A percentile compares a stretch with the other conserved stretches of the same genome.
These are phyloP conservation scores for Exophiala oligosperma DNA, from an alignment of 2,329 filamentous ascomycete species.

Conservation along the genomic window DNA sequence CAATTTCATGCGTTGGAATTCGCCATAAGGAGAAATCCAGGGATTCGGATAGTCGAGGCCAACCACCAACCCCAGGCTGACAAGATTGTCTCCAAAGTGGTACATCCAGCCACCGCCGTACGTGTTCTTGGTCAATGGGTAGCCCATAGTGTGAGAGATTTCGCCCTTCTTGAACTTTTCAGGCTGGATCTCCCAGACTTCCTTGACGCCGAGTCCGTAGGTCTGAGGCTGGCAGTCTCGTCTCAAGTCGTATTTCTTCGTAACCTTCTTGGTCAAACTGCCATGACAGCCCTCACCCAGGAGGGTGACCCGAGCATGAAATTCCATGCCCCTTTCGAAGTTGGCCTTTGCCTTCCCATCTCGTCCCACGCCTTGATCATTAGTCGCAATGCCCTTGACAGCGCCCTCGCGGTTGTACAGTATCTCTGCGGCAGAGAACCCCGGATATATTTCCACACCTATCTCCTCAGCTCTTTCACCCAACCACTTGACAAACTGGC, in stretches of 20 bases:
- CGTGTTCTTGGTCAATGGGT: slow-evolving; percentile 81
- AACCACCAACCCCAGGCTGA: slow-evolving; percentile 86
- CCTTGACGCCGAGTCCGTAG: slow-evolving; percentile 91
- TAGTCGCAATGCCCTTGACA: slow-evolving; percentile 92
- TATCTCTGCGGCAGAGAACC: slow-evolving; percentile 91
- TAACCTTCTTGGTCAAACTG: slow-evolving; percentile 90
- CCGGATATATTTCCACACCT: slow-evolving; percentile 93
- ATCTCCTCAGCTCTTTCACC: slow-evolving; percentile 94
- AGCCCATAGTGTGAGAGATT: slow-evolving; percentile 88
- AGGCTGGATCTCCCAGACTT: slow-evolving; percentile 94
- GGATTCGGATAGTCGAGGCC: slow-evolving; percentile 96
- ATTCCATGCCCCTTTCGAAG: slow-evolving; percentile 98
- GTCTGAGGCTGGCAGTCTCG: slow-evolving; percentile 91
- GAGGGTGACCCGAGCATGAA: slow-evolving; percentile 86
- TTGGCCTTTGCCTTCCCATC: slow-evolving; percentile 82
- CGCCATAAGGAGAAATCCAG: slow-evolving; percentile 90
- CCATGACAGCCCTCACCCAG: slow-evolving; percentile 96
- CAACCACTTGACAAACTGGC: slow-evolving; percentile 93
- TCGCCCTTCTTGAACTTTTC: slow-evolving; percentile 88
- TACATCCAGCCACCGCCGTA: slow-evolving; percentile 99
- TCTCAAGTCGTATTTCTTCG: slow-evolving; percentile 89
- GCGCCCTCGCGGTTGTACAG: slow-evolving; percentile 83
- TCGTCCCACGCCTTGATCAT: slow-evolving; percentile 82
- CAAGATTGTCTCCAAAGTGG: slow-evolving; percentile 96
- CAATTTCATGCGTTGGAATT: slow-evolving; percentile 98